phyloP scores from a whole-genome alignment of 2,329 filamentous ascomycete genomes.

The Diaporthe humulicola region DNA sequence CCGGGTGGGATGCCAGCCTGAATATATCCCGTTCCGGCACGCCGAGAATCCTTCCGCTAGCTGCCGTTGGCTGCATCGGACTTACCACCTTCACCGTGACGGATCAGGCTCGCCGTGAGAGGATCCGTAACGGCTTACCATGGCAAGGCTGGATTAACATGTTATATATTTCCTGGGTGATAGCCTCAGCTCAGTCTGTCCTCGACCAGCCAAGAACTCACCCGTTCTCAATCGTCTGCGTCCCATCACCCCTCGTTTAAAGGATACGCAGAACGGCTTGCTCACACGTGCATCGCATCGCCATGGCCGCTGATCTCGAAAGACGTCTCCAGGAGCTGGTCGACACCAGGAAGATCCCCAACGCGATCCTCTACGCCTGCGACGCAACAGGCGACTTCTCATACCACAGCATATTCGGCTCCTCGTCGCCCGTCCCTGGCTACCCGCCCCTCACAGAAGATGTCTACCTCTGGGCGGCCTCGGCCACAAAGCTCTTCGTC shows the following conservation, averaged over 20 bases:
- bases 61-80: neutral
- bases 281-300: neutral
- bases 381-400: slow-evolving; percentile 53
- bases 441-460: slow-evolving; percentile 51
- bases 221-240: no score
- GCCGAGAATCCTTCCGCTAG: slow-evolving; percentile 21
- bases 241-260: neutral
- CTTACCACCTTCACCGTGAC: slow-evolving; percentile 6
- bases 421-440: slow-evolving; percentile 55
- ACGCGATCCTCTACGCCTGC: slow-evolving; percentile 57
- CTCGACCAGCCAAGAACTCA: neutral
- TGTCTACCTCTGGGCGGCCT: slow-evolving; percentile 53
- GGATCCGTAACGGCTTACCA: neutral
- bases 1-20: neutral
- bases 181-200: no score
- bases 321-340: slow-evolving; percentile 55
- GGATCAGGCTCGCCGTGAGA: slow-evolving; percentile 7
- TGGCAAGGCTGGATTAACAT: neutral
- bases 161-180: neutral
- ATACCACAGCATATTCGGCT: slow-evolving; percentile 57
- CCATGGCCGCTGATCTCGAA: slow-evolving; percentile 50
- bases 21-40: neutral
- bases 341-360: slow-evolving; percentile 57
- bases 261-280: neutral
- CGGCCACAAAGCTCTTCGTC: slow-evolving; percentile 60